Conservation (phyloP, 768 basidiomycete genomes). For the Trametes punicea region DNA sequence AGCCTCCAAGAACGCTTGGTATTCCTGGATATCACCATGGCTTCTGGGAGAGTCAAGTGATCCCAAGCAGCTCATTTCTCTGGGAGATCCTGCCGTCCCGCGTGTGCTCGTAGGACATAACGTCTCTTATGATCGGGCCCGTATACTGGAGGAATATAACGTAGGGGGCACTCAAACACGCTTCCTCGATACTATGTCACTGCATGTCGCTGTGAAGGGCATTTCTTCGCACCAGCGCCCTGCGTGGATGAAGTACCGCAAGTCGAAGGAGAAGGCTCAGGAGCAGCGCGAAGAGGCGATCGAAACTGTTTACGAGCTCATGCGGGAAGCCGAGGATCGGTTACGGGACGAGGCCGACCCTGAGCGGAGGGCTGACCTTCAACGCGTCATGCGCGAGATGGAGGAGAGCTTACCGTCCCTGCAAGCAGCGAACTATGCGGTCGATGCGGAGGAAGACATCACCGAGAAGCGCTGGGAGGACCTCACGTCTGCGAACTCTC, state of each 20-base stretch:
- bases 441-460: conserved; percentile 41
- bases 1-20: conserved; percentile 82
- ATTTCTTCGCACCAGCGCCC: conserved; percentile 94
- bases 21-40: conserved; percentile 96
- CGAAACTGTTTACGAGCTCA: conserved; percentile 54
- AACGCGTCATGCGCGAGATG: conserved; percentile 35
- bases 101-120: conserved; percentile 90
- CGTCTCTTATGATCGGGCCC: conserved; percentile 87
- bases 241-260: conserved; percentile 85
- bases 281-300: conserved; percentile 62
- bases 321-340: conserved; percentile 39
- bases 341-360: conserved; percentile 40
- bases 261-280: conserved; percentile 54
- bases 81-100: conserved; percentile 52
- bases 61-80: conserved; percentile 64
- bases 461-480: conserved; percentile 82
- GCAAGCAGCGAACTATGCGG: conserved; percentile 36
- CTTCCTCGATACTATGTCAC: conserved; percentile 91
- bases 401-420: conserved; percentile 40
- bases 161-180: conserved; percentile 64
- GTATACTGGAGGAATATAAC: conserved; percentile 80
- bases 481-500: conserved; percentile 85
- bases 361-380: conserved; percentile 36
- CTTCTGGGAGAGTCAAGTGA: conserved; percentile 60
- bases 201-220: conserved; percentile 91